Percentiles rank a stretch among this genome's conserved stretches.
Conservation (phyloP, 805 yeast species). For the Candida stauntonica region DNA sequence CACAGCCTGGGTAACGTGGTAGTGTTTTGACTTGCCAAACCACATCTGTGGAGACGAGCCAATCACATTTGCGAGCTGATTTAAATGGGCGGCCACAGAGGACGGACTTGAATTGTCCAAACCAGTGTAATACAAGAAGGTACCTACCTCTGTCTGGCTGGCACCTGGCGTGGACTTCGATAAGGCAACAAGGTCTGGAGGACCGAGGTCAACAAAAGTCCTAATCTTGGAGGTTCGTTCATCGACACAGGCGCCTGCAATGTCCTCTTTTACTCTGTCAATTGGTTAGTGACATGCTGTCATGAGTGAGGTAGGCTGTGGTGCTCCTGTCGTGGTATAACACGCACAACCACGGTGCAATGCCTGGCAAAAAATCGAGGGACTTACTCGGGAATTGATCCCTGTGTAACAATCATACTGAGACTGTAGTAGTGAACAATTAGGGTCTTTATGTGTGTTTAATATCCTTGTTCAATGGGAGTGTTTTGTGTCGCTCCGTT, state of each 20-base stretch:
- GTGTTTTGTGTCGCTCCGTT: not conserved
- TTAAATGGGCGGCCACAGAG: slow-evolving; percentile 70
- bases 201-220: slow-evolving; percentile 63
- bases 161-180: slow-evolving; percentile 57
- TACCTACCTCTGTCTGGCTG: slow-evolving; percentile 49
- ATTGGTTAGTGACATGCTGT: slow-evolving; percentile 9
- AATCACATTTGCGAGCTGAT: slow-evolving; percentile 61
- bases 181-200: slow-evolving; percentile 63
- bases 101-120: slow-evolving; percentile 73
- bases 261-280: slow-evolving; percentile 51
- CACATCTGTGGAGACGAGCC: slow-evolving; percentile 62
- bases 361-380: not conserved
- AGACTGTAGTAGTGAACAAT: too few relatives aligned
- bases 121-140: slow-evolving; percentile 72
- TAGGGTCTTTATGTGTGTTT: too few relatives aligned
- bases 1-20: slow-evolving; percentile 67
- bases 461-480: too few relatives aligned
- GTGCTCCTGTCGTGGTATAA: not conserved
- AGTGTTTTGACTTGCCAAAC: slow-evolving; percentile 72
- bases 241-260: slow-evolving; percentile 52
- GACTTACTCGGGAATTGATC: slow-evolving; percentile 60
- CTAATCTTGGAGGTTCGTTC: slow-evolving; percentile 61
- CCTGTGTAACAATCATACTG: slow-evolving; percentile 40
- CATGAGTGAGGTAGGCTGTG: not conserved
- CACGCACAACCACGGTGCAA: not conserved